Evolutionary conservation across 2,329 filamentous ascomycete species (phyloP).

Genomic region (Paramyrothecium roridum): DNA sequence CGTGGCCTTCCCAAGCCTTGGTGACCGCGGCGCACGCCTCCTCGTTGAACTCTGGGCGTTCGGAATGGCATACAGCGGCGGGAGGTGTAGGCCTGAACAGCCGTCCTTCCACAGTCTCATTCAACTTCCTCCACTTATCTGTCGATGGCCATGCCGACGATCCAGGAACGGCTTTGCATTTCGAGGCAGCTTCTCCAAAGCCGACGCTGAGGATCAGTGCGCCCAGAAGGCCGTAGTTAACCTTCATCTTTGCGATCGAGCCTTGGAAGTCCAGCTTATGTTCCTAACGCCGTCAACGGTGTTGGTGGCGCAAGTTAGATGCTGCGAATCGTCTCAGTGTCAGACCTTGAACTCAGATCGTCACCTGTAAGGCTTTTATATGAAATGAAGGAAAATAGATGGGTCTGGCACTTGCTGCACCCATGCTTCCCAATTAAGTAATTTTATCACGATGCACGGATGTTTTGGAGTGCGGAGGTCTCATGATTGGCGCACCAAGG

Average conservation of each 20-base stretch:
- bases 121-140: slow-evolving; percentile 41
- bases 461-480: no score
- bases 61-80: slow-evolving; percentile 24
- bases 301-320: no score
- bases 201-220: neutral
- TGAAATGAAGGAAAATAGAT: no score
- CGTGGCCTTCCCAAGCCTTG: slow-evolving; percentile 20
- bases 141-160: slow-evolving; percentile 44
- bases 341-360: no score
- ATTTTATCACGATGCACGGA: no score
- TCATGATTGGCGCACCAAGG: neutral
- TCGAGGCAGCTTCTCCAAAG: neutral
- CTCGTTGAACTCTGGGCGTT: slow-evolving; percentile 18
- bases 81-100: slow-evolving; percentile 39
- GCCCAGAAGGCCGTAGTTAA: neutral
- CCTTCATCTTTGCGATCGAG: neutral
- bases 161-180: slow-evolving; percentile 46
- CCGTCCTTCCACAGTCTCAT: slow-evolving; percentile 37
- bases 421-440: no score
- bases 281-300: neutral
- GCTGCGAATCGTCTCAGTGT: no score
- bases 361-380: no score
- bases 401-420: no score
- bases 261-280: neutral
- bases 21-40: slow-evolving; percentile 22